Evolutionary conservation across 306 rosid species (phyloP), one percentile per base, ranked within the genome.

Genomic region (Vigna unguiculata): DNA sequence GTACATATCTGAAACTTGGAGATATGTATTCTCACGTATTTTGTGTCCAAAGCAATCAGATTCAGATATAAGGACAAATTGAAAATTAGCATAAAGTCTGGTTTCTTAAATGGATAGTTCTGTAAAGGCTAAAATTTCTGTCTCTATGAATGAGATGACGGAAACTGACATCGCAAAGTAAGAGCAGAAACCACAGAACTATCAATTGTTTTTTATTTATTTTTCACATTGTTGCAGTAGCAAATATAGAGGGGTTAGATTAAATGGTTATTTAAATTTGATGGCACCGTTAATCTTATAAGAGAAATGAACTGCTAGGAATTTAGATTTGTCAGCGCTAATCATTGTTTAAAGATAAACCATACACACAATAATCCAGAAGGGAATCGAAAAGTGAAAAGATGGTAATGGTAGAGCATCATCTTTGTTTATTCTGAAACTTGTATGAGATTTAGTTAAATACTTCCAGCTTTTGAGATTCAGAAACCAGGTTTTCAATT

Each of bases 391-490:
- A 54, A 55, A 2, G 0, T 7, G 11, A 24, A 24, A 24, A 11
- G 47, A 28, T n/a, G 63, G 6, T 49, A 59, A 71, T 17, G 54
- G 13, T 10, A 78, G 75, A 59, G 15, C 34, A 36, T 34, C 45
- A 11, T 57, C 15, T 32, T 13, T 71, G 30, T 61, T 75, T 47
- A 59, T 71, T 60, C n/a, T 14, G 9, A 58, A 58, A 59, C 16
- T 74, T 60, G 60, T 21, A 45, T 13, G 24, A 46, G 48, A 61
- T 47, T 60, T 75, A 47, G 71, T 64, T 64, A 24, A 25, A 4
- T 41, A 28, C 6, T 46, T 61, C 17, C 71, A 13, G 71, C 71
- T 19, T 9, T 61, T 61, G 71, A 47, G 79, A 60, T 74, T 60
- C 32, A 60, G 69, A 74, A 30, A 61, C 2, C 70, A 45, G 10